Evolutionary conservation across 2,329 filamentous ascomycete genomes (phyloP).

Genomic region (Calonectria pseudoreteaudii): DNA sequence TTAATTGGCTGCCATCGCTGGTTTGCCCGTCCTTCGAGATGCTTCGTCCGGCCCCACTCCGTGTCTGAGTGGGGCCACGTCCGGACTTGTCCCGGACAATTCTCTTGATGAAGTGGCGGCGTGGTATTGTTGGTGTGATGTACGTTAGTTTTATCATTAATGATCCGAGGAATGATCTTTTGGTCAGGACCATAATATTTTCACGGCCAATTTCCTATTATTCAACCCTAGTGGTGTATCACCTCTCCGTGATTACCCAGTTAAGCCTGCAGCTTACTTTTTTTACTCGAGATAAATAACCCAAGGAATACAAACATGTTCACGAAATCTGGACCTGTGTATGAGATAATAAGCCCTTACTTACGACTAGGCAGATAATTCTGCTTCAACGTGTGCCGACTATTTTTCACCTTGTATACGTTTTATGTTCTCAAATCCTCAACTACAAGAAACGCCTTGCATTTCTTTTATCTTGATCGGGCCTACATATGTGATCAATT

Average conservation of each 20-base stretch:
- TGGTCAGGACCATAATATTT: too few species aligned
- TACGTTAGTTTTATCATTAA: neutral
- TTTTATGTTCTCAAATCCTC: neutral
- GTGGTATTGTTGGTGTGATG: neutral
- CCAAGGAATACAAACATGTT: neutral
- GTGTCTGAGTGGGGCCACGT: slow-evolving; percentile 12
- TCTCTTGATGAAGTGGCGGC: neutral
- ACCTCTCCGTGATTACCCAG: too few species aligned
- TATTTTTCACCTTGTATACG: neutral
- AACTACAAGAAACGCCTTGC: too few species aligned
- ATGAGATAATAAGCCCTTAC: too few species aligned
- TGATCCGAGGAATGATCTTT: neutral
- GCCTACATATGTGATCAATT: neutral
- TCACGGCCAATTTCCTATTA: too few species aligned
- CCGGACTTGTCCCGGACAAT: neutral
- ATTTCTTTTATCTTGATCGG: too few species aligned
- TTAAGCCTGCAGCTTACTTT: too few species aligned
- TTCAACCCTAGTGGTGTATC: too few species aligned
- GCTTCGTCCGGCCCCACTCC: slow-evolving; percentile 19
- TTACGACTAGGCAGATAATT: neutral
- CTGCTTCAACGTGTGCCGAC: neutral
- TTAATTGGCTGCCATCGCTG: neutral
- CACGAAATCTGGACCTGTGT: neutral
- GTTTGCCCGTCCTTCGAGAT: neutral
- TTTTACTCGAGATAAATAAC: too few species aligned